Conservation (phyloP, 1,284 basidiomycete species). For the Malassezia furfur region DNA sequence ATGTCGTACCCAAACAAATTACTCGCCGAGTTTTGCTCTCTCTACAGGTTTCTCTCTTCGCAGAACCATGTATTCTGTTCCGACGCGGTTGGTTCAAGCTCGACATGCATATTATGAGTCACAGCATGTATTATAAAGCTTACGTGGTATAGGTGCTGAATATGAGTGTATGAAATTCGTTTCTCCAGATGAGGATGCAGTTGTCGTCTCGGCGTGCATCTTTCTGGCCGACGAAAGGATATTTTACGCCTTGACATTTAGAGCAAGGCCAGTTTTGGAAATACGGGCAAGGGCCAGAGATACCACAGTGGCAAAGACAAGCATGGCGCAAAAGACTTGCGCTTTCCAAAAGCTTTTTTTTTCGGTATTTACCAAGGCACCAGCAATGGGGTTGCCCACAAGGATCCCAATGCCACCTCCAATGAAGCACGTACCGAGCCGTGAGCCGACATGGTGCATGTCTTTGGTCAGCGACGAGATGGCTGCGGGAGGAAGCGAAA, state of each 20-base stretch:
- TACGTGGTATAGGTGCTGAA: no score
- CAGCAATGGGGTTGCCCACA: conserved; percentile 24
- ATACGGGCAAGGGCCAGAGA: not conserved
- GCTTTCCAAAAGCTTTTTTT: conserved; percentile 7
- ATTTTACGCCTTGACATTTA: not conserved
- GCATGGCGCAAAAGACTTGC: conserved; percentile 13
- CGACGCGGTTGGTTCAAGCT: no score
- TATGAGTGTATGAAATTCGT: no score
- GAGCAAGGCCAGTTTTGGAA: not conserved
- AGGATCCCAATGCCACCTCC: conserved; percentile 13
- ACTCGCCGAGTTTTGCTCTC: no score
- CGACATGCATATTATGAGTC: no score
- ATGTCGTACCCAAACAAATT: no score
- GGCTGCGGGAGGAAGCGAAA: conserved; percentile 23
- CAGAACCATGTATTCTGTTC: no score
- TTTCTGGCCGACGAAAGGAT: no score
- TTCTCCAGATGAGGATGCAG: no score
- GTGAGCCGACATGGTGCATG: conserved; percentile 1
- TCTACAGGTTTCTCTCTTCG: no score
- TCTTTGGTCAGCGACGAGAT: conserved; percentile 12
- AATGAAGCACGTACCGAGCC: conserved; percentile 6
- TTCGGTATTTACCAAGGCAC: conserved; percentile 15
- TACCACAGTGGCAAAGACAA: not conserved
- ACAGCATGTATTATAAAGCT: no score
- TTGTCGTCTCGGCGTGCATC: no score